Base-by-base conservation (phyloP, 2,329 filamentous ascomycete species). In the Aspergillus ustus region DNA sequence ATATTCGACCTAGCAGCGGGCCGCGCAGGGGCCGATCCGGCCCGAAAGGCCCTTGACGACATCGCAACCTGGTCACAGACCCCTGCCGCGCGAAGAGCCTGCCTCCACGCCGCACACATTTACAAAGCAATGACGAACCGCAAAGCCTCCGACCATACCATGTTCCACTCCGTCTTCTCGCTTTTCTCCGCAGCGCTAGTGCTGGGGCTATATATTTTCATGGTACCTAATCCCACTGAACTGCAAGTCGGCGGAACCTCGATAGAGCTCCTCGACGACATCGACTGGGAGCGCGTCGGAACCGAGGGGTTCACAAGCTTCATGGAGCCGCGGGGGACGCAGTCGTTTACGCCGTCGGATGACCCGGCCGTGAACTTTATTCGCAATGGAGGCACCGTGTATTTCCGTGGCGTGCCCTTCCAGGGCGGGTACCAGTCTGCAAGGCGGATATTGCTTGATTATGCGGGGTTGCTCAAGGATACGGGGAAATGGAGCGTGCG, bases 1-100 rank as follows among this genome's bases (percentile, higher is more conserved):
- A 80, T 83, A 29, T 85, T 85, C 59, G 82, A 85, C 59, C 72
- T 83, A 17, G 83, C 82, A 5, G 83, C 83, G 11, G 83, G 83
- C 5, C 81, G 82, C 44, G 74, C 78, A 3, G 83, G 83, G 3
- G 77, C 83, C 0, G 73, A 64, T 2, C 78, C 81, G 15, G 83
- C 81, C 6, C 76, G 78, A 4, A 78, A 80, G 49, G 82, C 83
- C 1, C 73, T 85, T 0, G 79, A 83, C 60, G 81, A 83, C 57
- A 83, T 85, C 25, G 76, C 80, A 0, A 70, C 77, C 9, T 85
- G 83, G 83, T 78, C 81, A 0, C 78, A 82, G 63, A 84, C 82
- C 1, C 76, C 81, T 3, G 79, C 81, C 8, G 82, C 83, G 19
- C 72, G 83, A 52, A 72, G 83, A 43, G 80, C 82, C 0, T 82